phyloP scores from a whole-genome alignment of 768 basidiomycete species.

The Ramaria sp. region DNA sequence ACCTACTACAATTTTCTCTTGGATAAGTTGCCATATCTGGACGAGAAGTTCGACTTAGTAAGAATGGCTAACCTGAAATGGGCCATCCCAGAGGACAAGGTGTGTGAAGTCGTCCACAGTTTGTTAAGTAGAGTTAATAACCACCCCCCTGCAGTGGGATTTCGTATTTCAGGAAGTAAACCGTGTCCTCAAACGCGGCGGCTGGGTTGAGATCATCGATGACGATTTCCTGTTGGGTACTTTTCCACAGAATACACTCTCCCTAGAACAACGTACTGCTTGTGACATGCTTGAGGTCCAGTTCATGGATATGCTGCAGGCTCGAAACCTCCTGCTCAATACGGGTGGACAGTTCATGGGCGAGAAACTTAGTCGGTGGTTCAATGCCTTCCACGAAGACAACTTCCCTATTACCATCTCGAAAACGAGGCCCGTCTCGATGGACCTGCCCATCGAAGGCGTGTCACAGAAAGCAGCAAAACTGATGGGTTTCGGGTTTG shows the following conservation, averaged over 20 bases:
- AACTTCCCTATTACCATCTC: not conserved
- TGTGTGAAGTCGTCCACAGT: not conserved
- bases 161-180: constrained; percentile 46
- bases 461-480: not conserved
- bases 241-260: not conserved
- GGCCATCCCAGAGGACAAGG: constrained; percentile 40
- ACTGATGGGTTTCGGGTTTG: not conserved
- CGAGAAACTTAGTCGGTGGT: not conserved
- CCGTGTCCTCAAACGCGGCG: constrained; percentile 50
- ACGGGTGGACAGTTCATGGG: not conserved
- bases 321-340: constrained; percentile 1
- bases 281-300: not conserved
- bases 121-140: not conserved
- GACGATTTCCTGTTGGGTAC: constrained; percentile 47
- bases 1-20: constrained; percentile 6
- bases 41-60: constrained; percentile 58
- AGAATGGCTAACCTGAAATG: constrained; percentile 61
- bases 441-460: not conserved
- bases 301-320: not conserved
- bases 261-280: not conserved
- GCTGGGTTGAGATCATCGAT: constrained; percentile 65
- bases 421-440: not conserved
- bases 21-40: constrained; percentile 49
- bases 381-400: not conserved
- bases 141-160: constrained; percentile 36